These are phyloP conservation scores for Hypericum perforatum DNA, from an alignment of 345 rosid genomes.

Conservation along the genomic window DNA sequence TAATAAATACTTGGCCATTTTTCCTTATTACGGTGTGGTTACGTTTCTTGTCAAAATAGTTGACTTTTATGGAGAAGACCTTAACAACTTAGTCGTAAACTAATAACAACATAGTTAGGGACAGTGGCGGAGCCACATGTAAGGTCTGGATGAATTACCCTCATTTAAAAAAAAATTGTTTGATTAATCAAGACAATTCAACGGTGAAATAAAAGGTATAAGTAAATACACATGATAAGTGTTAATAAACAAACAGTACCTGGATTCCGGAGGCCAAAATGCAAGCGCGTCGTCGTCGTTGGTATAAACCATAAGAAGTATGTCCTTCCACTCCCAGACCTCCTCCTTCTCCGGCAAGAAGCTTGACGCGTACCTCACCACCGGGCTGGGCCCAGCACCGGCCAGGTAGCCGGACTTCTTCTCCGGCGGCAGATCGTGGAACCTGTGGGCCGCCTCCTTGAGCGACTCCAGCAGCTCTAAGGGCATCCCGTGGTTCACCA, in stretches of 20 bases:
- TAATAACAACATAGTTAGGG: too few relatives aligned
- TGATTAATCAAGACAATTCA: too few relatives aligned
- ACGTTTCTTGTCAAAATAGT: too few relatives aligned
- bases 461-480: slow-evolving; percentile 7
- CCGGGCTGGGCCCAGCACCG: slow-evolving; percentile 9
- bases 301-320: slow-evolving; percentile 7
- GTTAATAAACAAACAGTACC: slow-evolving; percentile 2
- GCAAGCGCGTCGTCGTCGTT: slow-evolving; percentile 8
- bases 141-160: too few relatives aligned
- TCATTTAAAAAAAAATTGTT: too few relatives aligned
- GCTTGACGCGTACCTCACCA: slow-evolving; percentile 13
- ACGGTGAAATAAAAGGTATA: too few relatives aligned
- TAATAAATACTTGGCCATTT: too few relatives aligned
- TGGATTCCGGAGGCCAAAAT: slow-evolving; percentile 22
- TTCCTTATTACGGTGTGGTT: too few relatives aligned
- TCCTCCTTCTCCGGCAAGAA: slow-evolving; percentile 12
- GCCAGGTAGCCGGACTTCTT: slow-evolving; percentile 15
- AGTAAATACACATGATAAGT: too few relatives aligned
- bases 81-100: too few relatives aligned
- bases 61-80: too few relatives aligned
- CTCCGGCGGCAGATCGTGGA: slow-evolving; percentile 13
- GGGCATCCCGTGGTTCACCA: slow-evolving; percentile 25
- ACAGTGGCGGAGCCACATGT: too few relatives aligned
- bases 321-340: slow-evolving; percentile 23
- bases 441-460: slow-evolving; percentile 16